Evolutionary conservation across 805 yeast genomes (phyloP).

Genomic region (Wickerhamomyces strasburgensis): DNA sequence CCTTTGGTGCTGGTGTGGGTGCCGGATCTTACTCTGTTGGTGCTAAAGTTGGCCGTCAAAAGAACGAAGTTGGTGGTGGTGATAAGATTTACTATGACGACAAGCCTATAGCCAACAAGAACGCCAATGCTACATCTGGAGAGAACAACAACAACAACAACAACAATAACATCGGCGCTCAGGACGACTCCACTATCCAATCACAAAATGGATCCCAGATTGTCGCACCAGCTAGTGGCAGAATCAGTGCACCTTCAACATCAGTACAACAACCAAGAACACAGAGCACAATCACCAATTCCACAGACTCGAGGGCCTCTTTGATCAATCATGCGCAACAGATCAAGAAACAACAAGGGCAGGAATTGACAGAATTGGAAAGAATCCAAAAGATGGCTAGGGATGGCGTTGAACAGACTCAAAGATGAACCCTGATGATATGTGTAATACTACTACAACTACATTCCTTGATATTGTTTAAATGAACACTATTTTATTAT

Average conservation of each 20-base stretch:
- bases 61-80: neutral
- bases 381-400: conserved; percentile 3
- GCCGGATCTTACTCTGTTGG: conserved; percentile 4
- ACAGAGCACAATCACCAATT: neutral
- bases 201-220: neutral
- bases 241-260: conserved; percentile 2
- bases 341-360: neutral
- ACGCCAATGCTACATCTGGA: too few relatives aligned
- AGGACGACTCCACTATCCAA: neutral
- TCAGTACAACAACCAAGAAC: neutral
- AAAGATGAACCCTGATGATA: neutral
- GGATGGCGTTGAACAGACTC: conserved; percentile 3
- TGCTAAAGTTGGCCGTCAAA: conserved; percentile 2
- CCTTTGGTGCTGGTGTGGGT: conserved; percentile 7
- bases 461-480: too few relatives aligned
- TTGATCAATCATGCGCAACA: neutral
- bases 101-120: too few relatives aligned
- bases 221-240: conserved; percentile 6
- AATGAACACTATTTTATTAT: too few relatives aligned
- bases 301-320: neutral
- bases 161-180: neutral
- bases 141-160: too few relatives aligned
- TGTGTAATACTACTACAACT: too few relatives aligned
- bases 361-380: neutral
- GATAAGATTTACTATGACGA: too few relatives aligned